phyloP scores from a whole-genome alignment of 148 eudicot genomes.

The Beta vulgaris region DNA sequence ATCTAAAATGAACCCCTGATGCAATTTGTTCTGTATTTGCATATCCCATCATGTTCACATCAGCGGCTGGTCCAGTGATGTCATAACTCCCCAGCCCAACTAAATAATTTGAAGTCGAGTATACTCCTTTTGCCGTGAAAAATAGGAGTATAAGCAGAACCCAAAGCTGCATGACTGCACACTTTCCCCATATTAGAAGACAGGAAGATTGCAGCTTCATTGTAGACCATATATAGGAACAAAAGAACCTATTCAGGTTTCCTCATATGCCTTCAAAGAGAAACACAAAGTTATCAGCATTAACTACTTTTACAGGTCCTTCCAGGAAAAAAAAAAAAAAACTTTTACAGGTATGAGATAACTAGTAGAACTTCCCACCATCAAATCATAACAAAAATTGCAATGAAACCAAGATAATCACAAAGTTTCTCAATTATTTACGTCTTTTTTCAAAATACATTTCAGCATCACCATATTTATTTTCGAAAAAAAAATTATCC shows the following conservation, averaged over 20 bases:
- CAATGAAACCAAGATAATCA: not conserved
- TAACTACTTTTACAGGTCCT: not conserved
- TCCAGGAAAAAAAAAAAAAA: too few species aligned
- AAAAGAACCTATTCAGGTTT: constrained; percentile 9
- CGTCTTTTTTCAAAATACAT: not conserved
- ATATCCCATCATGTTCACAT: constrained; percentile 99
- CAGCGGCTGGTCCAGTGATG: constrained; percentile 99
- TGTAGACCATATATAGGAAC: constrained; percentile 2
- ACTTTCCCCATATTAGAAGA: constrained; percentile 21
- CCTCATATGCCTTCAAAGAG: constrained; percentile 31
- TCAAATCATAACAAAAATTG: not conserved
- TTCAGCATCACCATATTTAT: not conserved
- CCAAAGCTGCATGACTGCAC: constrained; percentile 42
- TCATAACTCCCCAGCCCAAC: constrained; percentile 98
- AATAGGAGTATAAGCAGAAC: constrained; percentile 34
- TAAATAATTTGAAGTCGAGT: constrained; percentile 59
- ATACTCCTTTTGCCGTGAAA: constrained; percentile 28
- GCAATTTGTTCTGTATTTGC: constrained; percentile 71
- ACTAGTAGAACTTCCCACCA: not conserved
- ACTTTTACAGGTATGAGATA: not conserved
- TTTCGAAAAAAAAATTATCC: too few species aligned
- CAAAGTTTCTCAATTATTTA: not conserved
- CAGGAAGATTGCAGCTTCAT: constrained; percentile 35
- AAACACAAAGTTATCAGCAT: not conserved
- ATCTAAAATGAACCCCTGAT: constrained; percentile 84